Conservation (phyloP, 257 asterid genomes). For the Echium plantagineum region DNA sequence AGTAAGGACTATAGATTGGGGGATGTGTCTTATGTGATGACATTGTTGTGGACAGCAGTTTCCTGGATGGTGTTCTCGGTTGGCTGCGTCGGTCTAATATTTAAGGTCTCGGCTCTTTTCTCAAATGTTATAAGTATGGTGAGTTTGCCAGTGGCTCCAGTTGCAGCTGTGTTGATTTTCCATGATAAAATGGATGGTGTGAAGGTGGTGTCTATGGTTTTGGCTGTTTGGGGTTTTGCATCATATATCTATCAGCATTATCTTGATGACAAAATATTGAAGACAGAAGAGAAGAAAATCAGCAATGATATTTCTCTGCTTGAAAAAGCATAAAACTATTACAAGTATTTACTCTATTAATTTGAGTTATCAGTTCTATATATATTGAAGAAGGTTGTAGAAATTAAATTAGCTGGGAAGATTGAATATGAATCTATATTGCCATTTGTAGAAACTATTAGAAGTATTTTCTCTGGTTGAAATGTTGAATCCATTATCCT, state of each 20-base stretch:
- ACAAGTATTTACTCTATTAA: neutral
- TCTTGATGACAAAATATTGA: slow-evolving; percentile 37
- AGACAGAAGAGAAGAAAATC: slow-evolving; percentile 2
- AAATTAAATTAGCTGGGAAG: no score
- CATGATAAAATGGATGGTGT: slow-evolving; percentile 41
- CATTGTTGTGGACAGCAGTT: slow-evolving; percentile 43
- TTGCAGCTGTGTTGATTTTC: slow-evolving; percentile 45
- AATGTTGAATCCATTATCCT: no score
- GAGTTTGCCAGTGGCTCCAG: slow-evolving; percentile 60
- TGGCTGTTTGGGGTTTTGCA: slow-evolving; percentile 69
- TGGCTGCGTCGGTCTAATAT: slow-evolving; percentile 47
- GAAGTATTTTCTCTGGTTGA: no score
- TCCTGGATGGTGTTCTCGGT: slow-evolving; percentile 45
- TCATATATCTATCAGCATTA: slow-evolving; percentile 70
- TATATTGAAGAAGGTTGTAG: no score
- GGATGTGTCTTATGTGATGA: slow-evolving; percentile 36
- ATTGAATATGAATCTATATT: no score
- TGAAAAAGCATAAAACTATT: neutral
- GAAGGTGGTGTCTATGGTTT: slow-evolving; percentile 43
- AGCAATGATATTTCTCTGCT: neutral
- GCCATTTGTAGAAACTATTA: no score
- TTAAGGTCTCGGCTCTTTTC: slow-evolving; percentile 55
- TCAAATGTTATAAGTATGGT: slow-evolving; percentile 54
- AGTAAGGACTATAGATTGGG: slow-evolving; percentile 41
- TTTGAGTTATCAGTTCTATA: no score